phyloP scores from a whole-genome alignment of 2,329 filamentous ascomycete genomes.

The Blastomyces silverae region DNA sequence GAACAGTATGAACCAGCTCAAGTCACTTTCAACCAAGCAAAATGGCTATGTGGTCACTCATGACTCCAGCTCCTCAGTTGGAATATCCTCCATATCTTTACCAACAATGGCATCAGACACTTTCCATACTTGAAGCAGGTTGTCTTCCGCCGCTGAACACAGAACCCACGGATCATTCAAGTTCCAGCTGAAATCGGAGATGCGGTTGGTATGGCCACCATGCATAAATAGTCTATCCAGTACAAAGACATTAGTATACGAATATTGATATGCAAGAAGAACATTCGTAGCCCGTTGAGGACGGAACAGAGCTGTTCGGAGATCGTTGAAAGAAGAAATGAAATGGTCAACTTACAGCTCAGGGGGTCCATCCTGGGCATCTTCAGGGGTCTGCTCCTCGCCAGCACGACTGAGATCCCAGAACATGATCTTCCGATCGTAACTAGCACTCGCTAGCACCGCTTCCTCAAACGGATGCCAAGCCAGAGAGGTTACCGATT shows the following conservation, averaged over 20 bases:
- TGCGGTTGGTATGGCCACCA: constrained; percentile 91
- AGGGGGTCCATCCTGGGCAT: constrained; percentile 88
- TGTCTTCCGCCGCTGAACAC: constrained; percentile 92
- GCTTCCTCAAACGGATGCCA: constrained; percentile 92
- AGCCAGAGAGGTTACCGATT: constrained; percentile 82
- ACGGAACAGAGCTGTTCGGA: neutral
- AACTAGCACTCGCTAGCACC: constrained; percentile 83
- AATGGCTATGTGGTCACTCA: constrained; percentile 20
- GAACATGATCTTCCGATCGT: constrained; percentile 89
- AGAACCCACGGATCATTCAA: constrained; percentile 94
- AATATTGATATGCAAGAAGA: neutral
- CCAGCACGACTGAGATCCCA: constrained; percentile 92
- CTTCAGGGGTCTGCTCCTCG: constrained; percentile 89
- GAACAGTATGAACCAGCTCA: neutral
- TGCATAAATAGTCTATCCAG: constrained; percentile 81
- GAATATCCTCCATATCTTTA: constrained; percentile 66
- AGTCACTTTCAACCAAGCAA: neutral
- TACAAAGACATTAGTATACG: neutral
- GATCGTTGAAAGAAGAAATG: neutral
- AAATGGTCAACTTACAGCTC: constrained; percentile 63
- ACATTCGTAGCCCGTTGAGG: no score
- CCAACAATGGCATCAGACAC: constrained; percentile 74
- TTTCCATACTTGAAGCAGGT: constrained; percentile 92
- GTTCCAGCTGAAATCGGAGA: constrained; percentile 98
- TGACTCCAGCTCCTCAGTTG: constrained; percentile 67